phyloP scores from a whole-genome alignment of 176 grass and related monocot genomes.

The Hordeum marinum region DNA sequence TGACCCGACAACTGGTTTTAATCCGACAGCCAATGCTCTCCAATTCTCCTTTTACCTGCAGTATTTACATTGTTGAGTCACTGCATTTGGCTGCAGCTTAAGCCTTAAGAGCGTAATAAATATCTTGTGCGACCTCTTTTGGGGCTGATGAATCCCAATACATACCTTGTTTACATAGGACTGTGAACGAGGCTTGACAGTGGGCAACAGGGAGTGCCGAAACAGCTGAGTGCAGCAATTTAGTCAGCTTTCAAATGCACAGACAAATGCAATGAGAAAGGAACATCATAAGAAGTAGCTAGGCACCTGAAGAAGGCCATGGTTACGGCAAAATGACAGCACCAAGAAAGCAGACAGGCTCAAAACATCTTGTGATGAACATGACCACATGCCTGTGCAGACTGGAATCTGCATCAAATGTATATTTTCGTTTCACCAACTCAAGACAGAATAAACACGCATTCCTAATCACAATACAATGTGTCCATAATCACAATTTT shows the following conservation, averaged over 20 bases:
- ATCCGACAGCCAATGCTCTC: neutral
- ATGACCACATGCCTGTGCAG: no score
- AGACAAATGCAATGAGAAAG: neutral
- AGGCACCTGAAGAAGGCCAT: constrained; percentile 2
- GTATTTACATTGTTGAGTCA: neutral
- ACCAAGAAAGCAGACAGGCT: no score
- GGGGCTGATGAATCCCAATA: neutral
- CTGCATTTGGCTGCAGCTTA: neutral
- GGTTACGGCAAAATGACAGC: neutral
- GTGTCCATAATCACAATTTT: no score
- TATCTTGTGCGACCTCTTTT: neutral
- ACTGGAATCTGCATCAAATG: no score
- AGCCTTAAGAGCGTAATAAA: neutral
- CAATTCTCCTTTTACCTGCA: neutral
- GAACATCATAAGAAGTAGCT: neutral
- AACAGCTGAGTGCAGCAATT: neutral
- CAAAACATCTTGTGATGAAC: no score
- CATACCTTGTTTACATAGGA: constrained; percentile 1
- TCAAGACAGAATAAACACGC: no score
- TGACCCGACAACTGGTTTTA: neutral
- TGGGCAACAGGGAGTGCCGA: neutral
- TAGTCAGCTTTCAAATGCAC: neutral
- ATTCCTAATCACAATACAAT: no score
- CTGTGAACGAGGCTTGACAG: neutral
- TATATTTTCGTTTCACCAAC: no score